Evolutionary conservation across 352 stramenopile genomes (phyloP).

Genomic region (Globisporangium camurandrum): DNA sequence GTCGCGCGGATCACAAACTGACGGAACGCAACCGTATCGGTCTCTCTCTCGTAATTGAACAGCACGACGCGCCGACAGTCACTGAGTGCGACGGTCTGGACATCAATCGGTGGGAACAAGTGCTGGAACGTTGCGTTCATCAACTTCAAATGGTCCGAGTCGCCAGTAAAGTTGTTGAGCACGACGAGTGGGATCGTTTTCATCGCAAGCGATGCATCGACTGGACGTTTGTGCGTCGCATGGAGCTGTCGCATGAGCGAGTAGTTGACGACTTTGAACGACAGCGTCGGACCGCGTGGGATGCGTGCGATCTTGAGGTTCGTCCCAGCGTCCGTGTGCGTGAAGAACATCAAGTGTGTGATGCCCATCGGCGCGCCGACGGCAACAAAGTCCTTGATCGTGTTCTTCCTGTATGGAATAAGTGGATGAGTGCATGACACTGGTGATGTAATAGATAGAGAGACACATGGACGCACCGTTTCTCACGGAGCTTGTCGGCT

Average conservation of each 20-base stretch:
- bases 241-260: slow-evolving; percentile 91
- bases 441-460: no score
- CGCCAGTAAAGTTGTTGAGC: slow-evolving; percentile 98
- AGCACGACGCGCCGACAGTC: slow-evolving; percentile 96
- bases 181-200: slow-evolving; percentile 93
- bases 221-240: slow-evolving; percentile 85
- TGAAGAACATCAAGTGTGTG: slow-evolving; percentile 96
- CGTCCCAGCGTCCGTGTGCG: slow-evolving; percentile 89
- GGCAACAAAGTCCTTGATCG: slow-evolving; percentile 89
- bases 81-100: slow-evolving; percentile 92
- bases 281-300: slow-evolving; percentile 92
- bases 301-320: slow-evolving; percentile 93
- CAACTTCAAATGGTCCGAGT: slow-evolving; percentile 84
- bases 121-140: slow-evolving; percentile 99
- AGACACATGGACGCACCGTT: slow-evolving; percentile 37
- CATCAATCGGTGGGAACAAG: slow-evolving; percentile 98
- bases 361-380: slow-evolving; percentile 91
- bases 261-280: slow-evolving; percentile 90
- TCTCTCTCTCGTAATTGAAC: slow-evolving; percentile 94
- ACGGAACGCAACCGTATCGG: slow-evolving; percentile 92
- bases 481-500: slow-evolving; percentile 88
- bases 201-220: slow-evolving; percentile 84
- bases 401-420: slow-evolving; percentile 52
- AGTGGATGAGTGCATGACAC: background rate
- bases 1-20: slow-evolving; percentile 97